Percentiles rank a stretch among this genome's conserved stretches.
Conservation (phyloP, 1,284 basidiomycete genomes). For the Pseudozyma sp. region DNA sequence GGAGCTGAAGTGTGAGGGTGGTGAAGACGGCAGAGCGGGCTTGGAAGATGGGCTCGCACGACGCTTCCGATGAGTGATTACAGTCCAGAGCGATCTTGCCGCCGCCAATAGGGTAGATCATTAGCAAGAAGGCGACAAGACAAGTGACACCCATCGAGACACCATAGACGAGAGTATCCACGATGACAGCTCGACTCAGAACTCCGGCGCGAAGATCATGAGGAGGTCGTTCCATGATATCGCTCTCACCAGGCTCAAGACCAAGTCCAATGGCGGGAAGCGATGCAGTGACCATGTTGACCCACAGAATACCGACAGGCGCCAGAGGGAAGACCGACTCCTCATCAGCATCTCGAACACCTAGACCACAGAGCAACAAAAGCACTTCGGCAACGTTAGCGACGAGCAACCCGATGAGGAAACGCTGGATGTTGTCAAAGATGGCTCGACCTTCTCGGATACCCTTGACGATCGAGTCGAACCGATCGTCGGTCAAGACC, state of each 20-base stretch:
- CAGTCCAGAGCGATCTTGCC: conserved; percentile 53
- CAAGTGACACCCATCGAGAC: conserved; percentile 59
- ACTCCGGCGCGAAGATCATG: conserved; percentile 58
- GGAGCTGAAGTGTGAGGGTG: conserved; percentile 56
- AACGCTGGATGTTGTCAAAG: conserved; percentile 65
- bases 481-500: conserved; percentile 63
- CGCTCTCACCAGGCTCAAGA: conserved; percentile 54
- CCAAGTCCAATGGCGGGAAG: conserved; percentile 64
- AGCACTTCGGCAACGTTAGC: conserved; percentile 65
- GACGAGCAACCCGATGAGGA: conserved; percentile 61
- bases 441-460: conserved; percentile 61
- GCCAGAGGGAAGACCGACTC: conserved; percentile 62
- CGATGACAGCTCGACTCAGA: conserved; percentile 57
- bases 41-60: conserved; percentile 60
- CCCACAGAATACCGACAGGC: conserved; percentile 61
- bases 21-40: conserved; percentile 62
- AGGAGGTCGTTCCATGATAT: conserved; percentile 60
- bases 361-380: conserved; percentile 60
- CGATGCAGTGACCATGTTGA: conserved; percentile 61
- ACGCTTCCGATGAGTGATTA: conserved; percentile 52
- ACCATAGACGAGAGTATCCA: conserved; percentile 63
- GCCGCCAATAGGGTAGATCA: conserved; percentile 60
- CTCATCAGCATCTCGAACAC: conserved; percentile 54
- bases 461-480: conserved; percentile 61
- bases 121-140: conserved; percentile 58